Evolutionary conservation across 2,329 filamentous ascomycete species (phyloP).

Genomic region (Cadophora sp.): DNA sequence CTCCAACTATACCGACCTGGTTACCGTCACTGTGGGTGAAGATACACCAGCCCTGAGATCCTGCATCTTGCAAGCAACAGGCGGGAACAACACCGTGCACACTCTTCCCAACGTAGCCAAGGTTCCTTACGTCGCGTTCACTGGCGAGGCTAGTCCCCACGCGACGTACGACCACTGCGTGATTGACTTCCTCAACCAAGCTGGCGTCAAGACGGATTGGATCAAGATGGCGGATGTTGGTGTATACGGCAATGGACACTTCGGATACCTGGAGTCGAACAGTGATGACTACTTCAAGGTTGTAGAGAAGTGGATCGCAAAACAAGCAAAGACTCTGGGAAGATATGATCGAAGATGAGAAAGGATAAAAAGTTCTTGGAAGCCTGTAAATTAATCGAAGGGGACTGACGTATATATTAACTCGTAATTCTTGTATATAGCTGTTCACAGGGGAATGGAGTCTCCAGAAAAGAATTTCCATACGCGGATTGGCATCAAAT

Average conservation of each 20-base stretch:
- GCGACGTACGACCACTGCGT: conserved; percentile 46
- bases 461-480: too few species aligned
- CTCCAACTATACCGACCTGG: conserved; percentile 30
- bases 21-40: conserved; percentile 32
- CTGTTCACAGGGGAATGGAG: too few species aligned
- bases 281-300: conserved; percentile 33
- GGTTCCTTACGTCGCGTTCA: conserved; percentile 45
- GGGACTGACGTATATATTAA: too few species aligned
- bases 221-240: conserved; percentile 35
- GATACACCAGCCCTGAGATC: conserved; percentile 36
- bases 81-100: conserved; percentile 30
- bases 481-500: too few species aligned
- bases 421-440: too few species aligned
- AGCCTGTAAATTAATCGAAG: too few species aligned
- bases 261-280: conserved; percentile 38
- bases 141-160: conserved; percentile 44
- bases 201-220: conserved; percentile 36
- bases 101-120: conserved; percentile 38
- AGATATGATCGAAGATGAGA: neutral
- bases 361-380: too few species aligned
- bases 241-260: conserved; percentile 36
- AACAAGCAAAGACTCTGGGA: conserved; percentile 24
- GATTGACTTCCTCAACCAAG: conserved; percentile 37
- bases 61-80: conserved; percentile 38
- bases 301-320: conserved; percentile 34